Evolutionary conservation across 2,329 filamentous ascomycete genomes (phyloP), one percentile per base, ranked within the genome.

Genomic region (Rachicladosporium sp.): DNA sequence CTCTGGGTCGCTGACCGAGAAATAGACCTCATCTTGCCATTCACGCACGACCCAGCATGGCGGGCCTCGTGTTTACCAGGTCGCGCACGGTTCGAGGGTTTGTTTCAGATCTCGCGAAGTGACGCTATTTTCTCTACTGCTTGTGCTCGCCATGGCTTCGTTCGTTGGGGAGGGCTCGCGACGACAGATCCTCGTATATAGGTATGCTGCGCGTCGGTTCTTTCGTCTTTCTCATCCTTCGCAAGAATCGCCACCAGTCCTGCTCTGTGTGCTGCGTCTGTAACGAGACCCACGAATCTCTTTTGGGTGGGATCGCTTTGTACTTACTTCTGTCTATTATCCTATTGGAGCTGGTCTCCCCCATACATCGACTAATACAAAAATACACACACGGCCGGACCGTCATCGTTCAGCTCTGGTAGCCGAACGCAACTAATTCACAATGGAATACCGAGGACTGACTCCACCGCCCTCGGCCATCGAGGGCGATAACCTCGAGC

Each of bases 341-440:
- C 52, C 53, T 60, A 52, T 45, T 49, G 58, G 65, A 68, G 65
- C 66, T 57, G 66, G 65, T 43, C 60, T 66, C 65, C 43, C 42
- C 15, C 15, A 19, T 19, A 19, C 15, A 19, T 19, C 15, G 15
- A 19, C 15, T 19, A 19, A 36, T 50, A 38, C 39, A 43, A 32
- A 40, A 46, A 44, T 43, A 37, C 43, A 42, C 43, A 23, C 11
- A 29, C 36, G 32, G 40, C 37, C 37, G 36, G 37, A n/a, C 37
- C 39, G 42, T 35, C 43, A 43, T 36, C 40, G 48, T 46, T 48
- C 46, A 44, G 46, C 37, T 61, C 60, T 53, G 56, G 60, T 53
- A 62, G 56, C 61, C 54, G 37, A 46, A 19, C 15, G 15, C 15
- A 46, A 44, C 51, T 19, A 53, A 47, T 56, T 31, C n/a, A 40